Conservation (phyloP, 306 rosid species). For the Glycine tomentella region DNA sequence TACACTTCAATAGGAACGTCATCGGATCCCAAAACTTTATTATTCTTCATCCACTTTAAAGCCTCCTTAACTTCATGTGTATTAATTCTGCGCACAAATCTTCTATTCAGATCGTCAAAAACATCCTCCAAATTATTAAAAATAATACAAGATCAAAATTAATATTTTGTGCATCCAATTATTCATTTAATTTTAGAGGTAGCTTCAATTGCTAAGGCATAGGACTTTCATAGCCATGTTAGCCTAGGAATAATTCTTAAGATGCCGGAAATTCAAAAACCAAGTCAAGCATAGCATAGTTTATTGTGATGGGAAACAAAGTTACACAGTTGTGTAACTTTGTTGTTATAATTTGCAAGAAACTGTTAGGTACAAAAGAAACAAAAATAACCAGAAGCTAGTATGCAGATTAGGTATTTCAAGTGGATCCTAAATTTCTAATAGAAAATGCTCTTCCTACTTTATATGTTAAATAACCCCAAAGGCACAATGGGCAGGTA, state of each 20-base stretch:
- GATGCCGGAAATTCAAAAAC: constrained; percentile 5
- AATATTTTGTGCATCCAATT: constrained; percentile 9
- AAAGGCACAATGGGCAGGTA: too few relatives aligned
- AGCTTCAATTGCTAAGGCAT: constrained; percentile 21
- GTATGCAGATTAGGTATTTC: constrained; percentile 11
- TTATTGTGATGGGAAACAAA: too few relatives aligned
- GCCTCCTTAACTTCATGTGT: too few relatives aligned
- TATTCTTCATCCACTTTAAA: too few relatives aligned
- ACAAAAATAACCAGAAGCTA: not conserved
- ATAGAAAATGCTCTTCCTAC: constrained; percentile 6
- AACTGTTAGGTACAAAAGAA: constrained; percentile 7
- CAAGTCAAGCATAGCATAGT: not conserved
- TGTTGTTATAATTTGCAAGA: constrained; percentile 25
- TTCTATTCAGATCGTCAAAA: too few relatives aligned
- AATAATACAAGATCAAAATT: constrained; percentile 3
- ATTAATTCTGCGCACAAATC: too few relatives aligned
- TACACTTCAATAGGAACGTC: too few relatives aligned
- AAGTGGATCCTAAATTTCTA: constrained; percentile 10
- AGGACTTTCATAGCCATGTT: not conserved
- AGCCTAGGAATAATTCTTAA: constrained; percentile 21
- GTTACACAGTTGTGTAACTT: not conserved
- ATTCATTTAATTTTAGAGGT: constrained; percentile 16
- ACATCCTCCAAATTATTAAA: too few relatives aligned
- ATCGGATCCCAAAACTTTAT: too few relatives aligned
- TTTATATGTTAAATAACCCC: constrained; percentile 25